Percentiles rank a stretch among this genome's conserved stretches.
Evolutionary conservation across 352 stramenopile species (phyloP).

Genomic region (Pythium coloratum): DNA sequence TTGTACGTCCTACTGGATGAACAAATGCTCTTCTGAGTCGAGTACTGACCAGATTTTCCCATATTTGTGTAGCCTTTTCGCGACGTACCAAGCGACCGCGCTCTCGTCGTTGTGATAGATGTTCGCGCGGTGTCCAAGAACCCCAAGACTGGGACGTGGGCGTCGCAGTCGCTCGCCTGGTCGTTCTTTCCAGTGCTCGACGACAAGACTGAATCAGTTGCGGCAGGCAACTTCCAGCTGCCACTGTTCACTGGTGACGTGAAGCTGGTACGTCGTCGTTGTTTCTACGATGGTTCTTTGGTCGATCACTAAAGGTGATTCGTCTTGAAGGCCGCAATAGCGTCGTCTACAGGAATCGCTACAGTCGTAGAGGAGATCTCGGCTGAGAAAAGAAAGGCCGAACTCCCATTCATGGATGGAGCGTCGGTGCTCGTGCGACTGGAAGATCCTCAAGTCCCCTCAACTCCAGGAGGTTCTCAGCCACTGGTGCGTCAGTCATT

Average conservation of each 20-base stretch:
- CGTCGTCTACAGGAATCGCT: conserved; percentile 23
- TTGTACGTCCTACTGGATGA: conserved; percentile 29
- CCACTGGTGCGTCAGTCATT: neutral
- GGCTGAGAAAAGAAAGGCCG: conserved; percentile 46
- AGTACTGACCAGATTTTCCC: neutral
- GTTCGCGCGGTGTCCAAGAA: conserved; percentile 46
- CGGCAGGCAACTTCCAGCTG: conserved; percentile 45
- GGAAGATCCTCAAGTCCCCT: conserved; percentile 59
- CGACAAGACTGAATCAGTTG: conserved; percentile 33
- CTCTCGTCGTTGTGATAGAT: conserved; percentile 53
- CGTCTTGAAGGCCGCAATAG: conserved; percentile 38
- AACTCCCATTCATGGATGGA: conserved; percentile 37
- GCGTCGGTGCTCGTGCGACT: conserved; percentile 63
- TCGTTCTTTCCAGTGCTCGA: conserved; percentile 59
- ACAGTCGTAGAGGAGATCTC: conserved; percentile 42
- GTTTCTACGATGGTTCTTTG: neutral
- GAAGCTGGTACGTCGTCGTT: conserved; percentile 44
- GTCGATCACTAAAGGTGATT: neutral
- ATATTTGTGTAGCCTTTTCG: conserved; percentile 43
- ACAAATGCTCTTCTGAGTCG: neutral
- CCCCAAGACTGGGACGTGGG: conserved; percentile 44
- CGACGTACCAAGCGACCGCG: conserved; percentile 30
- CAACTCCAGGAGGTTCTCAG: neutral
- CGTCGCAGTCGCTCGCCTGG: conserved; percentile 58
- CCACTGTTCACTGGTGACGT: conserved; percentile 65